These are phyloP conservation scores for Plasmopara viticola DNA, from an alignment of 352 stramenopile genomes.

Conservation along the genomic window DNA sequence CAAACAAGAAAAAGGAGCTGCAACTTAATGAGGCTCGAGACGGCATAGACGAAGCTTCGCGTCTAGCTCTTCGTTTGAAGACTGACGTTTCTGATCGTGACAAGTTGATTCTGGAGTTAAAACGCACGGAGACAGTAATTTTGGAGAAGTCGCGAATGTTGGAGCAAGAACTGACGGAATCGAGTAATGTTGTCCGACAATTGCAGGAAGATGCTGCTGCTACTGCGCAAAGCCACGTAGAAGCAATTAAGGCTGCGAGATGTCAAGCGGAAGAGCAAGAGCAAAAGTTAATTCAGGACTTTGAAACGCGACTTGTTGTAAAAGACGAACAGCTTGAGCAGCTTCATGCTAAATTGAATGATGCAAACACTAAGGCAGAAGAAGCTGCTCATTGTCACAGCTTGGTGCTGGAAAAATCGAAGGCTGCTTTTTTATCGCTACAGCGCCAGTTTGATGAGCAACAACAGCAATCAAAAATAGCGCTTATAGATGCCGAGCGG, in stretches of 20 bases:
- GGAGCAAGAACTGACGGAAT: constrained; percentile 19
- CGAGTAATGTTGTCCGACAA: constrained; percentile 10
- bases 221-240: constrained; percentile 11
- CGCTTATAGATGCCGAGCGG: constrained; percentile 9
- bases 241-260: constrained; percentile 15
- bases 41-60: constrained; percentile 13
- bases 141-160: constrained; percentile 15
- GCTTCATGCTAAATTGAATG: constrained; percentile 18
- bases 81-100: constrained; percentile 16
- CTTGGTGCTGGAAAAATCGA: constrained; percentile 16
- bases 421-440: constrained; percentile 28
- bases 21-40: constrained; percentile 12
- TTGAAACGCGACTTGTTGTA: constrained; percentile 14
- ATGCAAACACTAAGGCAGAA: constrained; percentile 9
- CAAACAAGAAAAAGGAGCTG: constrained; percentile 4
- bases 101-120: constrained; percentile 13
- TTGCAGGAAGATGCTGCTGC: constrained; percentile 14
- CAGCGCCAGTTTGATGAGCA: constrained; percentile 42
- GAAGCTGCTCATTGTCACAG: constrained; percentile 16
- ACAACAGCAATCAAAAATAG: constrained; percentile 21
- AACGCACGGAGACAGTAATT: constrained; percentile 4
- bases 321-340: constrained; percentile 20
- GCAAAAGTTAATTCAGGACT: constrained; percentile 13
- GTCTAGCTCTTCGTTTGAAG: constrained; percentile 8
- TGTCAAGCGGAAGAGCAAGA: constrained; percentile 14